phyloP scores from a whole-genome alignment of 495 filamentous ascomycete species.

The Baudoinia panamericana region DNA sequence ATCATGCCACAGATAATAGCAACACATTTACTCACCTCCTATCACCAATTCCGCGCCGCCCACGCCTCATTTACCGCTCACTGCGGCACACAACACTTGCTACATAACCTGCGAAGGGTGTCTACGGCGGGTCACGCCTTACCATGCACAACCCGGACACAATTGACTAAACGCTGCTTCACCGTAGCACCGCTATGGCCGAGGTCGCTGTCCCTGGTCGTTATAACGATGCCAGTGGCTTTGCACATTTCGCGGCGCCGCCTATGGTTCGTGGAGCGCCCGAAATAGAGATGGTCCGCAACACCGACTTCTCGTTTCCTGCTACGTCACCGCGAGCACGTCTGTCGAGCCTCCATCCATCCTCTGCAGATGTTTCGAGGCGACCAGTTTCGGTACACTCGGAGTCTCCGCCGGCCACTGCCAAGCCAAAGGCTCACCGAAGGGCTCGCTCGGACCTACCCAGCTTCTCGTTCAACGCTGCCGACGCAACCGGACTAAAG shows the following conservation, averaged over 20 bases:
- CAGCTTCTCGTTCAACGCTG: conserved; percentile 31
- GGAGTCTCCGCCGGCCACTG: background rate
- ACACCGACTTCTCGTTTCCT: conserved; percentile 18
- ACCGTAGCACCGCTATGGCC: conserved; percentile 14
- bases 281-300: conserved; percentile 15
- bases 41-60: no score
- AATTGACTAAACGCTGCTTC: no score
- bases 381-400: conserved; percentile 16
- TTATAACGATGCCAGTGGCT: conserved; percentile 4
- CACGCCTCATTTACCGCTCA: no score
- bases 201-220: conserved; percentile 1
- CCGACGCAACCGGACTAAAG: conserved; percentile 10
- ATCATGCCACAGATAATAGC: no score
- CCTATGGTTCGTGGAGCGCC: conserved; percentile 5
- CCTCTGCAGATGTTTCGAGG: no score
- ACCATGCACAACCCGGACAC: no score
- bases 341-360: background rate
- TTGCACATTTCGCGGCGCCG: background rate
- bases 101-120: no score
- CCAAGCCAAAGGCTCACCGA: conserved; percentile 3
- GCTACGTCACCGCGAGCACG: background rate
- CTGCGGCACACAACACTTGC: no score
- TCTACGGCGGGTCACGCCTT: no score
- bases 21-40: no score
- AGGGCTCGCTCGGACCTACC: conserved; percentile 25